Base-by-base conservation (phyloP, 148 eudicot genomes). In the Simmondsia chinensis region DNA sequence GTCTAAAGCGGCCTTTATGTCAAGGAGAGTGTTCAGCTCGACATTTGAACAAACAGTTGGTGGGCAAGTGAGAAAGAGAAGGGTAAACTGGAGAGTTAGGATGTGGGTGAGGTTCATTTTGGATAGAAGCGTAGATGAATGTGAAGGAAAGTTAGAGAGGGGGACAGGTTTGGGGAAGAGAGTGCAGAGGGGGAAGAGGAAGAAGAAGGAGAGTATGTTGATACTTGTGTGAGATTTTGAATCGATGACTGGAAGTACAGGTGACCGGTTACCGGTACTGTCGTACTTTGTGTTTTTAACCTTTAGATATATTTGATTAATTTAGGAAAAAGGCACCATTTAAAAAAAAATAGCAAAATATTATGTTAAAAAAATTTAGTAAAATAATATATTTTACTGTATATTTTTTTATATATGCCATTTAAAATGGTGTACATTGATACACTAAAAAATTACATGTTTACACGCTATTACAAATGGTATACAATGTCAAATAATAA, bases 1-100 rank as follows among this genome's bases (percentile, higher is more conserved):
- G 80, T 87, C 96, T 23, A 87, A 50, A 2, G 80, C 58, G 49
- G 79, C 34, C 56, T 87, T 87, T 16, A 82, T 65, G 7, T 60
- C 45, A 40, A 82, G 27, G 33, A 86, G 73, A 7, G 69, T 33
- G 12, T 65, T 46, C 20, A 70, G 58, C 39, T 79, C 70, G 32
- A 46, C 57, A 48, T 60, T 46, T 48, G 49, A 32, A 44, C 65
- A 58, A 39, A 52, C 38, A 44, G 36, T 40, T 27, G 62, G 48
- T 32, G 64, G 34, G 63, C 39, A 59, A 4, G 52, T 5, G 46
- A 60, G 48, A 13, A 55, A 40, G 22, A 54, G 4, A 34, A 55
- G 32, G 32, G 37, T 1, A 22, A 61, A 29, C 19, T 40, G 14
- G 30, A 48, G 33, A 39, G 5, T 10, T 38, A 44, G 21, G 44